phyloP scores from a whole-genome alignment of 148 eudicot species.

The Vaccinium vitisidaea region DNA sequence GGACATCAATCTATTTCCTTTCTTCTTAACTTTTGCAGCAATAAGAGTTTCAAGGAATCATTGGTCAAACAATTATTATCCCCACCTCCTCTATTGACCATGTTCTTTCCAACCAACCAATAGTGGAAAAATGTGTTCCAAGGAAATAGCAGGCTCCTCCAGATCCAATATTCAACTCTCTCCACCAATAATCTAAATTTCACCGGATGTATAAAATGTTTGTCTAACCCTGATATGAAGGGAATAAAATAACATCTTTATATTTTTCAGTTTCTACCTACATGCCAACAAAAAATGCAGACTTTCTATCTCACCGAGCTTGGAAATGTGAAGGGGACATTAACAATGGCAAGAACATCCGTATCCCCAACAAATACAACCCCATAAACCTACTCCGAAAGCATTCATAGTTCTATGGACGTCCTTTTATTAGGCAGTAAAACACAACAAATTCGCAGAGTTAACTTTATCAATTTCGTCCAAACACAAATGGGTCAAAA shows the following conservation, averaged over 20 bases:
- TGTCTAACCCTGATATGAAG: not conserved
- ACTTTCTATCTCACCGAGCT: not conserved
- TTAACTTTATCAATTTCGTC: not conserved
- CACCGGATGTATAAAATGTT: not conserved
- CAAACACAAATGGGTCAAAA: not conserved
- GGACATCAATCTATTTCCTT: not conserved
- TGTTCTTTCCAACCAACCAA: not conserved
- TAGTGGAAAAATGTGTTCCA: not conserved
- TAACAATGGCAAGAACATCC: not conserved
- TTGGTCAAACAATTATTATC: not conserved
- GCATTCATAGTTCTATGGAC: not conserved
- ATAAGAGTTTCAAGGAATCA: not conserved
- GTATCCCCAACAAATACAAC: not conserved
- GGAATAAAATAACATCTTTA: not conserved
- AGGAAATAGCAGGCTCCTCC: not conserved
- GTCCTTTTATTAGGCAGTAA: not conserved
- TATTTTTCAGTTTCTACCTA: not conserved
- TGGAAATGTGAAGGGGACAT: not conserved
- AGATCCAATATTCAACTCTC: not conserved
- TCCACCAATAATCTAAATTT: not conserved
- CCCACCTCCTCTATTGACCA: not conserved
- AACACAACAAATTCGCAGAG: not conserved
- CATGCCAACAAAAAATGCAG: not conserved
- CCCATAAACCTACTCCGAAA: not conserved
- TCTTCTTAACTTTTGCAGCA: not conserved